Evolutionary conservation across 495 filamentous ascomycete genomes (phyloP), one percentile per base, ranked within the genome.

Genomic region (Cladorrhinum samala): DNA sequence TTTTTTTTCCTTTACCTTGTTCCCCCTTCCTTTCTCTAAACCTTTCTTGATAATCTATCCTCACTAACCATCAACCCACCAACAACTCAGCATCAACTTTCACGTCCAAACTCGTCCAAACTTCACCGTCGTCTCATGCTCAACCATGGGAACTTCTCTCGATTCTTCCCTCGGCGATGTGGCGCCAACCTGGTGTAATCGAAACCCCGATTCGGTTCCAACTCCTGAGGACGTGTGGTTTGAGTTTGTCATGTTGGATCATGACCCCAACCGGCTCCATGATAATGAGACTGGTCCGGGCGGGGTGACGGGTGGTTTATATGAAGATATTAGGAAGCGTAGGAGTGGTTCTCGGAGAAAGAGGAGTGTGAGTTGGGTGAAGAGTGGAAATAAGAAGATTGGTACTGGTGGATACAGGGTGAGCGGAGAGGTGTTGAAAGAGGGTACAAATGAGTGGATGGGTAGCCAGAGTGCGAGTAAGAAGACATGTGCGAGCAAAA

Each of bases 111-210:
- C 53, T n/a, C 48, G 21, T 39, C 49, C 48, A 6, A 21, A 39
- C 16, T 33, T 33, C 14, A 0, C 24, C 18, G n/a, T 14, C 5
- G 33, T 58, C 0, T 49, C 61, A 46, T 65, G 65, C 39, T 37
- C 41, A 30, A 45, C 44, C 9, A 14, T 65, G n/a, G 60, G 62
- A 42, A 67, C 65, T 2, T 58, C 56, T 11, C 17, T 48, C n/a
- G 14, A 19, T 6, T 54, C 59, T 20, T 11, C 45, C 1, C 37
- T 67, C n/a, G 21, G 24, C 48, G 47, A 24, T 6, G 45, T 56
- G 36, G 48, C 50, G 16, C 55, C 59, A 17, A 61, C 62, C 1
- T 52, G 27, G 23, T 67, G 64, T 59, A 25, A 44, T 20, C 16
- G 50, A 18, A 37, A n/a, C 24, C 18, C 18, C 19, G 36, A 61